phyloP scores from a whole-genome alignment of 495 filamentous ascomycete genomes.

The Talaromyces trachyspermus region DNA sequence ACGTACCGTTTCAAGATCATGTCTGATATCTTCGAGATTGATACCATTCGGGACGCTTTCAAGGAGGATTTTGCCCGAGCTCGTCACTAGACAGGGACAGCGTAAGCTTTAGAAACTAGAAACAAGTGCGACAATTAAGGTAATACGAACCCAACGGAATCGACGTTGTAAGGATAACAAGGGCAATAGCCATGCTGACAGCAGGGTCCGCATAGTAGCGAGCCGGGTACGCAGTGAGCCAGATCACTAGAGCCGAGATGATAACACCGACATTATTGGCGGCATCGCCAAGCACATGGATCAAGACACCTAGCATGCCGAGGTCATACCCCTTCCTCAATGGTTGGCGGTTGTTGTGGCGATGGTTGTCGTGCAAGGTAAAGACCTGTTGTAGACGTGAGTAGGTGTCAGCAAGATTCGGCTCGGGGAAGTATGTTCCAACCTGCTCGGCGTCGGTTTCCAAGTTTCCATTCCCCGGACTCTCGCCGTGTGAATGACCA shows the following conservation, averaged over 20 bases:
- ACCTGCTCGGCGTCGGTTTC: not conserved
- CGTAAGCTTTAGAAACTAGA: slow-evolving; percentile 4
- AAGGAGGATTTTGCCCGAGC: slow-evolving; percentile 55
- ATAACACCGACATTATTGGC: slow-evolving; percentile 45
- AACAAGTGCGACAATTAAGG: not conserved
- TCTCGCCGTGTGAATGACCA: not conserved
- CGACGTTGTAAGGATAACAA: slow-evolving; percentile 36
- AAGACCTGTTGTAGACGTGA: not conserved
- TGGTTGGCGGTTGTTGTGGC: slow-evolving; percentile 2
- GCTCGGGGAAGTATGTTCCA: too few species aligned
- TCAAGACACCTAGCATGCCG: slow-evolving; percentile 36
- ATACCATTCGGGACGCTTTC: slow-evolving; percentile 78
- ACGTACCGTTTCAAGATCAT: slow-evolving; percentile 50
- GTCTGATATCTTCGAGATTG: slow-evolving; percentile 66
- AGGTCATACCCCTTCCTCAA: slow-evolving; percentile 48
- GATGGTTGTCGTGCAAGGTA: slow-evolving; percentile 2
- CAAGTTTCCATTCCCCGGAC: too few species aligned
- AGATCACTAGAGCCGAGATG: slow-evolving; percentile 36
- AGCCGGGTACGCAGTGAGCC: slow-evolving; percentile 23
- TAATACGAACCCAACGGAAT: slow-evolving; percentile 28
- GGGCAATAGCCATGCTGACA: slow-evolving; percentile 36
- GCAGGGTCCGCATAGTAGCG: slow-evolving; percentile 44
- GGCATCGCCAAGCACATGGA: slow-evolving; percentile 44
- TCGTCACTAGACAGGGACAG: slow-evolving; percentile 22
- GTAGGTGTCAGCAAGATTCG: not conserved